Evolutionary conservation across 192 early-diverging fungal species (phyloP).

Genomic region (Mortierella hygrophila): DNA sequence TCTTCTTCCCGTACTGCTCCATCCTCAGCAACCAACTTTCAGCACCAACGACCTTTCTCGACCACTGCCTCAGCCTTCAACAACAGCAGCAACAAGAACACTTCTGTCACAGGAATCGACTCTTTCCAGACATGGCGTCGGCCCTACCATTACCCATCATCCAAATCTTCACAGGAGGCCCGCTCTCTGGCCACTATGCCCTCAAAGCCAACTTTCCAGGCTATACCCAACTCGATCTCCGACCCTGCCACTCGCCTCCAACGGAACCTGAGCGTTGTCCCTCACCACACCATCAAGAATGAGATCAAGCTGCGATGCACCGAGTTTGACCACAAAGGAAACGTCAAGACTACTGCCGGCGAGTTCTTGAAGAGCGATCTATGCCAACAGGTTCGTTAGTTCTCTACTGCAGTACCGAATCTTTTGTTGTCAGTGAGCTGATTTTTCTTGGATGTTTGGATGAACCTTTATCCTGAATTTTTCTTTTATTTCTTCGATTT

Average conservation of each 20-base stretch:
- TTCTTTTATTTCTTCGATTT: not conserved
- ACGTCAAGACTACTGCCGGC: conserved; percentile 77
- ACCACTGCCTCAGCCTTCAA: not conserved
- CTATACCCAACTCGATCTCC: not conserved
- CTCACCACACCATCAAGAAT: conserved; percentile 55
- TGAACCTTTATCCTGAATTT: conserved; percentile 3
- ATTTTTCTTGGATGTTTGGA: not conserved
- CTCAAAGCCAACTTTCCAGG: conserved; percentile 25
- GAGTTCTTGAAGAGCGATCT: conserved; percentile 85
- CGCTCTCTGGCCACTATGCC: conserved; percentile 44
- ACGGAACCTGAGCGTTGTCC: conserved; percentile 34
- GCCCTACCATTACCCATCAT: conserved; percentile 19
- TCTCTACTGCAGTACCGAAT: too few species aligned
- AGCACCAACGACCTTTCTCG: not conserved
- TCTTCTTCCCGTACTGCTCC: not conserved
- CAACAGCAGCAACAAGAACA: not conserved
- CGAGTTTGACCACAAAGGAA: conserved; percentile 76
- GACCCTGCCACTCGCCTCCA: conserved; percentile 34
- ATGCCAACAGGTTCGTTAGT: conserved; percentile 65
- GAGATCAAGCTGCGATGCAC: conserved; percentile 64
- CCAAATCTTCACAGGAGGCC: not conserved
- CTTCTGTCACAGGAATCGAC: conserved; percentile 6
- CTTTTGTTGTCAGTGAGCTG: not conserved
- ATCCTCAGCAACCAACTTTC: not conserved
- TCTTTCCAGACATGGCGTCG: conserved; percentile 44